Base-by-base conservation (phyloP, 257 asterid species). In the Jacaranda mimosifolia region DNA sequence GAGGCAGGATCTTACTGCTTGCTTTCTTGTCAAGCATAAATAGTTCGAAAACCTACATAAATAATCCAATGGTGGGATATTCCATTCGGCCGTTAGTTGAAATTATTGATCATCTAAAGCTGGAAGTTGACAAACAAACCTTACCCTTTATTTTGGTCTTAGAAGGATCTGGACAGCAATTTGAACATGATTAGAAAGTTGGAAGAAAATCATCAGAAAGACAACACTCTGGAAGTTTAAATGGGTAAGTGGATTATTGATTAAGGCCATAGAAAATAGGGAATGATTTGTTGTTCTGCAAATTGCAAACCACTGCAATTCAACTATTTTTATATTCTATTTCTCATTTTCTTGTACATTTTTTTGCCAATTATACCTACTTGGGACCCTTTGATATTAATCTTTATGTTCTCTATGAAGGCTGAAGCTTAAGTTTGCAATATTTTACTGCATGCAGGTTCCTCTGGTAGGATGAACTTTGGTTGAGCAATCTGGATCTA, bases 401-500 rank as follows among this genome's bases (percentile, higher is more conserved):
- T 35, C n/a, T 60, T 48, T 80, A 21, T 67, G n/a, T 42, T 70
- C 51, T 56, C 39, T 65, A 26, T 63, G 56, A n/a, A n/a, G n/a
- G n/a, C n/a, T n/a, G n/a, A 63, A 56, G 51, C 51, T 76, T 74
- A 48, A 81, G 52, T 77, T 73, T 65, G 43, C 56, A 46, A 18
- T 69, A 35, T 63, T 81, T 42, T 72, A 14, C 72, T 59, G 38
- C 14, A n/a, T 77, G 77, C 90, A 95, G 99, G 98, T 96, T 87
- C 99, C 93, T 73, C n/a, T n/a, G 99, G 93, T 83, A 86, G 99
- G 87, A 89, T 96, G 38, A 96, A 96, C 87, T 96, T 88, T 96
- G 88, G 99, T 96, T 68, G 99, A 96, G 91, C 97, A 91, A 60
- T 96, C 96, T 60, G 99, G 99, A 77, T 93, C 98, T 52, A 96